Evolutionary conservation across 202 grass and related monocot genomes (phyloP).

Genomic region (Zizania palustris): DNA sequence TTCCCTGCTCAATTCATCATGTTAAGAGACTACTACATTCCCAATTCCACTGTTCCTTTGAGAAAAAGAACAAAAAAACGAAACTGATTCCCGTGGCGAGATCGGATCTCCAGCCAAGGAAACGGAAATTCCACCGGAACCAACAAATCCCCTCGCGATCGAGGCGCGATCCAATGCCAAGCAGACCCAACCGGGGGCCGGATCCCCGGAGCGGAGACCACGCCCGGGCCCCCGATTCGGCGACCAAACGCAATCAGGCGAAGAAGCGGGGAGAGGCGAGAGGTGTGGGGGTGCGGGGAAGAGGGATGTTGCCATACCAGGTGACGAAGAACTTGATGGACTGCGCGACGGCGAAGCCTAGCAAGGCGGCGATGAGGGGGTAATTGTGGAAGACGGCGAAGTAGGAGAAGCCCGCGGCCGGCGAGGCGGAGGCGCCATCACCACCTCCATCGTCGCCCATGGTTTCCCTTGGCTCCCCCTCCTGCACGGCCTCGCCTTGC

Average conservation of each 20-base stretch:
- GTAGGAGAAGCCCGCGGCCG: constrained; percentile 53
- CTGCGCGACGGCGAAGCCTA: constrained; percentile 81
- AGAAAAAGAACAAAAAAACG: background rate
- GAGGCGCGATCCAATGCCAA: background rate
- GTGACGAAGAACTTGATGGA: constrained; percentile 87
- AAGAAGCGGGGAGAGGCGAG: background rate
- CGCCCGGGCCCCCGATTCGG: background rate
- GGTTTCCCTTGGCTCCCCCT: background rate
- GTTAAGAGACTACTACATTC: background rate
- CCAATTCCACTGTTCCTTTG: background rate
- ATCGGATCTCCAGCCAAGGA: background rate
- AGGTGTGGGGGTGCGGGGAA: background rate
- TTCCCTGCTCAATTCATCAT: background rate
- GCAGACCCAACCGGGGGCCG: no score
- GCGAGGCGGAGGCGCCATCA: constrained; percentile 50
- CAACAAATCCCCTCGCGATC: background rate
- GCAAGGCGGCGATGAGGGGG: constrained; percentile 74
- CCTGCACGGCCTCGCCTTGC: background rate
- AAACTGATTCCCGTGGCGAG: background rate
- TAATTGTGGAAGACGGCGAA: constrained; percentile 83
- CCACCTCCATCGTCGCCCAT: constrained; percentile 67
- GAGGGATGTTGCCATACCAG: constrained; percentile 31
- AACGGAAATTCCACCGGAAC: background rate
- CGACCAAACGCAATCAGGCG: background rate
- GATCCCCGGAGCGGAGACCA: constrained; percentile 3